Percentiles rank a stretch among this genome's conserved stretches.
Conservation (phyloP, 1,139 yeast genomes). For the Arxiozyma bovina region DNA sequence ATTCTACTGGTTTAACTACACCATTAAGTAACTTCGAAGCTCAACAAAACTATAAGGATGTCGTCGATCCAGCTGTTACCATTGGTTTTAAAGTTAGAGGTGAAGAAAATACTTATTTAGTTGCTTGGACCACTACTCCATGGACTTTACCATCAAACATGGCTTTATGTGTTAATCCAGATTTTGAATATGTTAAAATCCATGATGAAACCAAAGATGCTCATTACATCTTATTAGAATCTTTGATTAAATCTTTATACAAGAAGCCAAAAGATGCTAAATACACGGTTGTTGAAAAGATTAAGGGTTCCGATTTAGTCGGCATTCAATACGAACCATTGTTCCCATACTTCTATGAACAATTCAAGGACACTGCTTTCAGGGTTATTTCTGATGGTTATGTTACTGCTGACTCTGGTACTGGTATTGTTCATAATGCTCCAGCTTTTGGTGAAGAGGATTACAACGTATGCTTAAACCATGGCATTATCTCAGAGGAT, state of each 20-base stretch:
- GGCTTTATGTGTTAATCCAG: slow-evolving; percentile 86
- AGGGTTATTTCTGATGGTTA: slow-evolving; percentile 72
- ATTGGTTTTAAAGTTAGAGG: slow-evolving; percentile 75
- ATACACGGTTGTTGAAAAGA: slow-evolving; percentile 68
- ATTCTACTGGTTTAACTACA: slow-evolving; percentile 93
- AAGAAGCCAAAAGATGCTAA: slow-evolving; percentile 92
- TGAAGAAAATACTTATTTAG: slow-evolving; percentile 72
- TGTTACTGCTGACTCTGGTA: slow-evolving; percentile 92
- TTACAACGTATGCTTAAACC: slow-evolving; percentile 69
- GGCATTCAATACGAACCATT: slow-evolving; percentile 78
- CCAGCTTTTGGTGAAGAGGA: slow-evolving; percentile 99
- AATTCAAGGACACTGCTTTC: slow-evolving; percentile 70
- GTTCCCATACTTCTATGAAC: slow-evolving; percentile 69
- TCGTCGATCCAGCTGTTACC: slow-evolving; percentile 92
- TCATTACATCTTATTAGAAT: slow-evolving; percentile 74
- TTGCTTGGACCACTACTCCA: slow-evolving; percentile 99
- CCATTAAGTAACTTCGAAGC: slow-evolving; percentile 97
- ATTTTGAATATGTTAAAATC: slow-evolving; percentile 84
- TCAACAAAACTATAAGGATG: slow-evolving; percentile 95
- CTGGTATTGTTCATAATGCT: slow-evolving; percentile 97
- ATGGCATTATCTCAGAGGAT: slow-evolving; percentile 65
- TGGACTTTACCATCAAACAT: slow-evolving; percentile 97
- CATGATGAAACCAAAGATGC: slow-evolving; percentile 78
- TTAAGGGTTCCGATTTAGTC: slow-evolving; percentile 68
- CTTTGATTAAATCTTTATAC: slow-evolving; percentile 71